Evolutionary conservation across 1,139 yeast species (phyloP).

Genomic region (Hemisphaericaspora lyxosophila): DNA sequence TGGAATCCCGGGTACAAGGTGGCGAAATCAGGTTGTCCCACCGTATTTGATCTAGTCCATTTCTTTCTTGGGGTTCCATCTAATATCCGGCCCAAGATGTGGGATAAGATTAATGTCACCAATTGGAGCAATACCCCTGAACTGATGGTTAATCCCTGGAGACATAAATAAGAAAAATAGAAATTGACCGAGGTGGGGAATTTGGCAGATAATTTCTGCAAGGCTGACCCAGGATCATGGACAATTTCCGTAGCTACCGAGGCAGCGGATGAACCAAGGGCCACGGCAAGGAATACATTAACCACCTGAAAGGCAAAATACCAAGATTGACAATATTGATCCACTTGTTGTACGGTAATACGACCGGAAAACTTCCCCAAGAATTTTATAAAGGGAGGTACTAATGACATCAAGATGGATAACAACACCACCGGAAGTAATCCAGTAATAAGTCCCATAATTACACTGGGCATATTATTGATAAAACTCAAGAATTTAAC

Average conservation of each 20-base stretch:
- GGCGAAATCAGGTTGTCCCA: conserved; percentile 45
- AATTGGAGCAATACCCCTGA: conserved; percentile 41
- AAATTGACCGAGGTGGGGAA: conserved; percentile 75
- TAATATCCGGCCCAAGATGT: conserved; percentile 45
- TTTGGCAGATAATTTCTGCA: conserved; percentile 56
- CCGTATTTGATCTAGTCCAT: conserved; percentile 44
- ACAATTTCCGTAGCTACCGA: conserved; percentile 64
- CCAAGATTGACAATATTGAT: conserved; percentile 80
- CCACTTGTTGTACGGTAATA: conserved; percentile 69
- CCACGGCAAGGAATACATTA: conserved; percentile 77
- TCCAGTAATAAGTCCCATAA: conserved; percentile 83
- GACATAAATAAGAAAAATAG: conserved; percentile 52
- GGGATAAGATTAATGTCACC: conserved; percentile 46
- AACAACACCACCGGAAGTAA: conserved; percentile 81
- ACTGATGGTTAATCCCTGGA: conserved; percentile 44
- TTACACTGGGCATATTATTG: conserved; percentile 59
- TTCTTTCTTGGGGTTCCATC: conserved; percentile 50
- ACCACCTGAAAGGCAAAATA: conserved; percentile 88
- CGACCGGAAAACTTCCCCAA: conserved; percentile 74
- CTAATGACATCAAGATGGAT: conserved; percentile 76
- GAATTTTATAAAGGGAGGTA: conserved; percentile 66
- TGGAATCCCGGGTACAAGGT: conserved; percentile 41
- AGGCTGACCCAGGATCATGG: conserved; percentile 53
- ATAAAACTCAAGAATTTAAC: conserved; percentile 72
- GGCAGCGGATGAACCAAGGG: conserved; percentile 76